A percentile compares a stretch with the other conserved stretches of the same genome.
Evolutionary conservation across 768 basidiomycete species (phyloP).

Genomic region (Punctularia strigosozonata): DNA sequence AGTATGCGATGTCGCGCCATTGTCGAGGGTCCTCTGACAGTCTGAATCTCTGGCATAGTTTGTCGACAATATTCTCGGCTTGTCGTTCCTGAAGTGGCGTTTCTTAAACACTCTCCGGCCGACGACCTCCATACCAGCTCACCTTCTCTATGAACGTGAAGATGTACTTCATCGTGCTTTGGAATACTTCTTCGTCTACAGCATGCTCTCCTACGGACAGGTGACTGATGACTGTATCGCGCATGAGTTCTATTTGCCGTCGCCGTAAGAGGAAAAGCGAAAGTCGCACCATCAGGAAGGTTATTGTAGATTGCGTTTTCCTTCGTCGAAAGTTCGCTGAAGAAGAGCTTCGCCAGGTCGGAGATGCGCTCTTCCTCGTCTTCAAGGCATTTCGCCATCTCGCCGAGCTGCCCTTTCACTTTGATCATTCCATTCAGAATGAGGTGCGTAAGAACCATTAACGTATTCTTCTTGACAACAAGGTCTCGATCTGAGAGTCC

Average conservation of each 20-base stretch:
- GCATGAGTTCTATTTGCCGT: neutral
- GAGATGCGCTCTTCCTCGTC: slow-evolving; percentile 79
- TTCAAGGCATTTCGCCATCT: slow-evolving; percentile 99
- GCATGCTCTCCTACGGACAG: slow-evolving; percentile 84
- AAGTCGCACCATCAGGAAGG: slow-evolving; percentile 72
- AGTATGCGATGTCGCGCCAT: slow-evolving; percentile 97
- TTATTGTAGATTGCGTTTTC: slow-evolving; percentile 99
- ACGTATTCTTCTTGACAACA: slow-evolving; percentile 96
- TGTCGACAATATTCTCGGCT: slow-evolving; percentile 95
- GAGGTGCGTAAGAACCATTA: slow-evolving; percentile 95
- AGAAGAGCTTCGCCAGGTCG: slow-evolving; percentile 96
- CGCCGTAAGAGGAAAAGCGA: neutral
- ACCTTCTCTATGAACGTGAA: slow-evolving; percentile 97
- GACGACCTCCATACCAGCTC: no score
- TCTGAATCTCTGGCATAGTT: slow-evolving; percentile 92
- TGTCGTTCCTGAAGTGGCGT: slow-evolving; percentile 97
- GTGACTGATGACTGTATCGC: slow-evolving; percentile 75
- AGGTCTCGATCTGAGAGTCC: slow-evolving; percentile 81
- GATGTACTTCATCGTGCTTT: slow-evolving; percentile 88
- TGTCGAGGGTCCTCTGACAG: slow-evolving; percentile 81
- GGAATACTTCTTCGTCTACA: slow-evolving; percentile 86
- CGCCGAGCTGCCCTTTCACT: slow-evolving; percentile 96
- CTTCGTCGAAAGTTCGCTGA: slow-evolving; percentile 90
- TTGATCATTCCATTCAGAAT: slow-evolving; percentile 99
- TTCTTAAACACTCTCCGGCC: no score